Base-by-base conservation (phyloP, 306 rosid species). In the Medicago ruthenica region DNA sequence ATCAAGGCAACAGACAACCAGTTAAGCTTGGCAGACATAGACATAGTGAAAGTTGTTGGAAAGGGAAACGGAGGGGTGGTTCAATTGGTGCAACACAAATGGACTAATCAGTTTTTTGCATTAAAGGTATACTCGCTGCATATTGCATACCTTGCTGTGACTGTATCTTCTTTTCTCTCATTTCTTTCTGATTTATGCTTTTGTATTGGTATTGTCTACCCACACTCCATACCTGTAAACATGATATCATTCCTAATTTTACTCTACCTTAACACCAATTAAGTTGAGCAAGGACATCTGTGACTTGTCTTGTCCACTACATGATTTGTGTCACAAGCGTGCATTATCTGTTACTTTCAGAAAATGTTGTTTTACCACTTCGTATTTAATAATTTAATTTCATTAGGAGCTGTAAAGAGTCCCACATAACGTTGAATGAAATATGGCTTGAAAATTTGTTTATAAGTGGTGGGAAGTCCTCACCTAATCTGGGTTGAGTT, bases 71-170 rank as follows among this genome's bases (percentile, higher is more conserved):
- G 98, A 16, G 98, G 97, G 75, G 86, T 85, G 51, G 98, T 95
- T 80, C 98, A 92, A 79, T 74, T 95, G 93, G 98, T 95, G 75
- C 96, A 87, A 67, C 98, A 95, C 87, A 95, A 95, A 88, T 95
- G 97, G 97, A 95, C 98, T 76, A 89, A 75, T 78, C 98, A 92
- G 87, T 94, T 94, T 89, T 94, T 94, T 76, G 98, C 98, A 37
- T 83, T 94, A 55, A 94, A 94, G 98, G 98, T 95, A 92, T 47
- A 69, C 68, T 70, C 58, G 24, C 27, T 24, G 51, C 75, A 40
- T 78, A 74, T 63, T 18, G 42, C 51, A 66, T 54, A 41, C 20
- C 36, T 51, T 65, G 69, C 55, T 63, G 41, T 62, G 11, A 71
- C 14, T 57, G 27, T 18, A 59, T 62, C 51, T 63, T 67, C 55